Percentiles rank a stretch among this genome's conserved stretches.
These are phyloP conservation scores for Coemansia sp. DNA, from an alignment of 192 early-diverging fungal species.

Conservation along the genomic window DNA sequence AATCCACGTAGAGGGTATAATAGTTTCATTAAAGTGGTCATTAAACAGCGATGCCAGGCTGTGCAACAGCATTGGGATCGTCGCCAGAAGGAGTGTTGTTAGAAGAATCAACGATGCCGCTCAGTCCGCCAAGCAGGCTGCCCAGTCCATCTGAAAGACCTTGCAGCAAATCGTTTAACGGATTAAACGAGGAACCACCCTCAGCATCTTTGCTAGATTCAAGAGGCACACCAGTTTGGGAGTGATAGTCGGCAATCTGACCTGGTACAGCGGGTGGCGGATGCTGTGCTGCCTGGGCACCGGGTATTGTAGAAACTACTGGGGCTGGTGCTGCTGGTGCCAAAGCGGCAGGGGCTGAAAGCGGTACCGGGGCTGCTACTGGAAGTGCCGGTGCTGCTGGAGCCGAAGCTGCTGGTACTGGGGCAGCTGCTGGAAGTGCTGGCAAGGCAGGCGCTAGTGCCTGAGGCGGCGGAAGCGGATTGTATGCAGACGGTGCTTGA, in stretches of 20 bases:
- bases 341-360: too few relatives aligned
- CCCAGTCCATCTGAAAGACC: constrained; percentile 28
- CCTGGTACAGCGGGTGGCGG: constrained; percentile 13
- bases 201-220: background rate
- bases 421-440: background rate
- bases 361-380: background rate
- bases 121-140: constrained; percentile 22
- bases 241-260: constrained; percentile 15
- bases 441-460: background rate
- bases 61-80: constrained; percentile 23
- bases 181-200: constrained; percentile 11
- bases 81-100: constrained; percentile 4
- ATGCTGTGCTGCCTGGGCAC: background rate
- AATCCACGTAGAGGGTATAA: background rate
- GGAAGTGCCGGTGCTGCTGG: constrained; percentile 2
- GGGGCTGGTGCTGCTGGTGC: background rate
- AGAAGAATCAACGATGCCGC: background rate
- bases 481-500: background rate
- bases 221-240: constrained; percentile 7
- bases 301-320: too few relatives aligned
- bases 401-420: background rate
- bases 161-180: constrained; percentile 19
- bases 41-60: constrained; percentile 13
- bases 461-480: background rate
- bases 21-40: background rate